Evolutionary conservation across 2,329 filamentous ascomycete species (phyloP).

Genomic region (Cercospora janseana): DNA sequence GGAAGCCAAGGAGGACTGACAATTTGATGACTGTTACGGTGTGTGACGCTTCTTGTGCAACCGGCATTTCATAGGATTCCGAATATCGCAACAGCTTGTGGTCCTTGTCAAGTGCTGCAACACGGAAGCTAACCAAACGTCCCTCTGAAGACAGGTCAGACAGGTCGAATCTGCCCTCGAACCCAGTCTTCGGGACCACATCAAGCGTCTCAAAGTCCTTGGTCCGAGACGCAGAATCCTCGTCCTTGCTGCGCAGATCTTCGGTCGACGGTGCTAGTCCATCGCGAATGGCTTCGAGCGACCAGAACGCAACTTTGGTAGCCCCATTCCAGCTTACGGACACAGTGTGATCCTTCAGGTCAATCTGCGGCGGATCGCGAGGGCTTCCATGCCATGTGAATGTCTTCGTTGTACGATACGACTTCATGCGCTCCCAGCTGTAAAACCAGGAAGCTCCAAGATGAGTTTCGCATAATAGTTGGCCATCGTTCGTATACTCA

Average conservation of each 20-base stretch:
- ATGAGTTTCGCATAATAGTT: constrained; percentile 45
- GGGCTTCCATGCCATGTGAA: constrained; percentile 34
- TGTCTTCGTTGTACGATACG: constrained; percentile 40
- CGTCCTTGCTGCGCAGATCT: constrained; percentile 79
- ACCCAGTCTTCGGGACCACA: constrained; percentile 25
- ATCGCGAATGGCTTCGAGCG: constrained; percentile 33
- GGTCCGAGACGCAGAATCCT: constrained; percentile 7
- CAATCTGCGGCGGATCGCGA: constrained; percentile 27
- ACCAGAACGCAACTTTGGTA: constrained; percentile 49
- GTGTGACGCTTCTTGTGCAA: constrained; percentile 16
- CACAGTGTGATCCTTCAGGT: constrained; percentile 32
- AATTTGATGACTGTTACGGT: constrained; percentile 24
- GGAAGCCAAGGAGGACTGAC: constrained; percentile 23
- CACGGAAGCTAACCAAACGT: constrained; percentile 21
- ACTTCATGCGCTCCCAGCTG: constrained; percentile 36
- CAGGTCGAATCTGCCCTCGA: constrained; percentile 29
- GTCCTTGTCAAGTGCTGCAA: constrained; percentile 27
- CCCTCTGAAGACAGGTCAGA: constrained; percentile 11
- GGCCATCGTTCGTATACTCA: constrained; percentile 46
- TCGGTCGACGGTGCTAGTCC: constrained; percentile 60
- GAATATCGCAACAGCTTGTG: constrained; percentile 27
- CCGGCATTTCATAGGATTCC: constrained; percentile 9
- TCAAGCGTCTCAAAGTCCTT: constrained; percentile 21
- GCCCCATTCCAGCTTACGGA: constrained; percentile 57
- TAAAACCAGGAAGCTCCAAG: constrained; percentile 39